Conservation (phyloP, 768 basidiomycete species). For the Mrakia gelida region DNA sequence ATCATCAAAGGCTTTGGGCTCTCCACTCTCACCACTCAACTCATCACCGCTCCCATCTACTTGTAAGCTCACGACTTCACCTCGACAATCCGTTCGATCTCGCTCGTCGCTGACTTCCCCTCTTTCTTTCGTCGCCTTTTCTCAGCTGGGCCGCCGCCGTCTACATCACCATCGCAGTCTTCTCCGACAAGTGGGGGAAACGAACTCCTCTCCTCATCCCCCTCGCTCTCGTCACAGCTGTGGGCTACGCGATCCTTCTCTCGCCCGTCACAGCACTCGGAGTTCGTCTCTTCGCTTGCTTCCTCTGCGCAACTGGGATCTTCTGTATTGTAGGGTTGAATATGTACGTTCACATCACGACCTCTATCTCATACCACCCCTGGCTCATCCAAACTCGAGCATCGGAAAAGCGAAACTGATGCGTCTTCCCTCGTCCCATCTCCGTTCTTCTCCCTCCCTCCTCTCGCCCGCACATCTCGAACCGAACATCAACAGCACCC, state of each 20-base stretch:
- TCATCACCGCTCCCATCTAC: slow-evolving; percentile 38
- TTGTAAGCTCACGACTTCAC: slow-evolving; percentile 25
- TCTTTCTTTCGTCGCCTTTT: not conserved
- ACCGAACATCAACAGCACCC: slow-evolving; percentile 2
- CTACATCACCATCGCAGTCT: slow-evolving; percentile 19
- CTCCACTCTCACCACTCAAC: slow-evolving; percentile 35
- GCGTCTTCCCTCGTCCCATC: too few species aligned
- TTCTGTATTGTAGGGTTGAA: slow-evolving; percentile 29
- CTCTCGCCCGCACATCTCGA: too few species aligned
- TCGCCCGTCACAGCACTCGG: not conserved
- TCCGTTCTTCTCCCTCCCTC: too few species aligned
- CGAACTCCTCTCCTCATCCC: slow-evolving; percentile 31
- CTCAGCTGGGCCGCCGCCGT: slow-evolving; percentile 18
- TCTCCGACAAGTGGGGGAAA: slow-evolving; percentile 9
- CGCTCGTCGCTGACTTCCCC: not conserved
- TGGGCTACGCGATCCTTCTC: slow-evolving; percentile 28
- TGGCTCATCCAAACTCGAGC: not conserved
- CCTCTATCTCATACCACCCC: not conserved
- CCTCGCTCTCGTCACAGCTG: slow-evolving; percentile 5
- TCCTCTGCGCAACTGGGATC: slow-evolving; percentile 23
- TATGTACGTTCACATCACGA: not conserved
- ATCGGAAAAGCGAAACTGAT: too few species aligned
- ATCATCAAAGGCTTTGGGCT: slow-evolving; percentile 37
- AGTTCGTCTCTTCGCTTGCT: slow-evolving; percentile 4
- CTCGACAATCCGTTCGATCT: too few species aligned